Conservation (phyloP, 306 rosid genomes). For the Fragaria iinumae region DNA sequence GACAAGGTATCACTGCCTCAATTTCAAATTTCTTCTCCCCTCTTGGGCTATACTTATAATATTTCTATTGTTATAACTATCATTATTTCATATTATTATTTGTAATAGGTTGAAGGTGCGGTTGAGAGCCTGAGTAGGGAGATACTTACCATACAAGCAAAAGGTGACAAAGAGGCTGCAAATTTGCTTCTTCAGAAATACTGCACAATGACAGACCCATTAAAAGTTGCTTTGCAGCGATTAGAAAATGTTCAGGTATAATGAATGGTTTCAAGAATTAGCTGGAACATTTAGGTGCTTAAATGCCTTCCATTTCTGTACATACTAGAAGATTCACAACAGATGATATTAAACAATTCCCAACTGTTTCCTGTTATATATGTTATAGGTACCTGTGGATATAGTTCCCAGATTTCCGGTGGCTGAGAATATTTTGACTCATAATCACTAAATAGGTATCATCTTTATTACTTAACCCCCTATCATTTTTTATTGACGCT, state of each 20-base stretch:
- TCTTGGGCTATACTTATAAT: neutral
- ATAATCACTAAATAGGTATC: conserved; percentile 18
- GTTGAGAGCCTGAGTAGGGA: conserved; percentile 86
- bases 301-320: conserved; percentile 2
- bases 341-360: too few species aligned
- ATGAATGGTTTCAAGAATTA: neutral
- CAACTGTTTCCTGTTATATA: conserved; percentile 13
- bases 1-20: conserved; percentile 49
- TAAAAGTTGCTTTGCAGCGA: conserved; percentile 54
- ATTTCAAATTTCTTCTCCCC: conserved; percentile 11
- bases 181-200: conserved; percentile 65
- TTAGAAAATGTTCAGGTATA: conserved; percentile 79
- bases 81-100: neutral
- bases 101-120: conserved; percentile 65
- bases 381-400: conserved; percentile 94
- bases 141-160: conserved; percentile 88
- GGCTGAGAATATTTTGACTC: conserved; percentile 53
- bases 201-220: conserved; percentile 54
- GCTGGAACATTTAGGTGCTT: neutral
- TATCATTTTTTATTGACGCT: neutral
- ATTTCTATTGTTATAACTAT: neutral
- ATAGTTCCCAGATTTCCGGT: conserved; percentile 68
- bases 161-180: conserved; percentile 88
- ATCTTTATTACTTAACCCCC: neutral
- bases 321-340: neutral